These are phyloP conservation scores for Pythium aristosporum DNA, from an alignment of 352 stramenopile genomes.

Conservation along the genomic window DNA sequence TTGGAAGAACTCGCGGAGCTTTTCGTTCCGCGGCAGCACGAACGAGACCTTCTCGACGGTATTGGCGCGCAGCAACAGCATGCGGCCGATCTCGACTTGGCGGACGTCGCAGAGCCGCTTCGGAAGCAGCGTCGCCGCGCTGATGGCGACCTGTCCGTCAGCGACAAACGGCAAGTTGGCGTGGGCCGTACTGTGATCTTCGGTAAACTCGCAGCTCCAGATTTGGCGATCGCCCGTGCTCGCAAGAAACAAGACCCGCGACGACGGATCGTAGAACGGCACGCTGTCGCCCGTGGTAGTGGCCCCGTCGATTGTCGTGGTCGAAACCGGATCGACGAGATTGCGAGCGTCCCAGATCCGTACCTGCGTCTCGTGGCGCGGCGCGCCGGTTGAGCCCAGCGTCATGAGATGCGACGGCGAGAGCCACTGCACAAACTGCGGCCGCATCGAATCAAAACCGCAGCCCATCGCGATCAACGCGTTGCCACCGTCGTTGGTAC, in stretches of 20 bases:
- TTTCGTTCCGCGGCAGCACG: slow-evolving; percentile 59
- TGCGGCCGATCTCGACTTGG: slow-evolving; percentile 59
- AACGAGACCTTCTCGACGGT: slow-evolving; percentile 64
- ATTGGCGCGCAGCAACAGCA: slow-evolving; percentile 61
- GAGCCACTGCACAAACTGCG: slow-evolving; percentile 70
- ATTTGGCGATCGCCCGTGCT: slow-evolving; percentile 64
- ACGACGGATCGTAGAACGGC: slow-evolving; percentile 69
- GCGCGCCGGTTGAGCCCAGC: slow-evolving; percentile 46
- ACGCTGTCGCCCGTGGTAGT: slow-evolving; percentile 31
- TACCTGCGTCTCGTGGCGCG: slow-evolving; percentile 64
- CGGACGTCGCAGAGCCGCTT: slow-evolving; percentile 64
- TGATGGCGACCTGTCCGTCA: slow-evolving; percentile 46
- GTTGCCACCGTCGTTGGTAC: slow-evolving; percentile 31
- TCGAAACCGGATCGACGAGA: slow-evolving; percentile 60
- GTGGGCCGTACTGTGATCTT: slow-evolving; percentile 33
- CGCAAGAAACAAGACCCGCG: slow-evolving; percentile 67
- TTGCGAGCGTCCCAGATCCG: slow-evolving; percentile 73
- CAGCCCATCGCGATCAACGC: slow-evolving; percentile 64
- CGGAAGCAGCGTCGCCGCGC: slow-evolving; percentile 56
- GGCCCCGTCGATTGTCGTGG: slow-evolving; percentile 37
- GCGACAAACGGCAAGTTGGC: slow-evolving; percentile 68
- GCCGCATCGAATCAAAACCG: slow-evolving; percentile 62
- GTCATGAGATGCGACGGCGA: slow-evolving; percentile 40
- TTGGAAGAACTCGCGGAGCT: slow-evolving; percentile 76
- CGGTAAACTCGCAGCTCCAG: slow-evolving; percentile 73